Conservation (phyloP, 2,329 filamentous ascomycete genomes). For the Aurifilum marmelostoma region DNA sequence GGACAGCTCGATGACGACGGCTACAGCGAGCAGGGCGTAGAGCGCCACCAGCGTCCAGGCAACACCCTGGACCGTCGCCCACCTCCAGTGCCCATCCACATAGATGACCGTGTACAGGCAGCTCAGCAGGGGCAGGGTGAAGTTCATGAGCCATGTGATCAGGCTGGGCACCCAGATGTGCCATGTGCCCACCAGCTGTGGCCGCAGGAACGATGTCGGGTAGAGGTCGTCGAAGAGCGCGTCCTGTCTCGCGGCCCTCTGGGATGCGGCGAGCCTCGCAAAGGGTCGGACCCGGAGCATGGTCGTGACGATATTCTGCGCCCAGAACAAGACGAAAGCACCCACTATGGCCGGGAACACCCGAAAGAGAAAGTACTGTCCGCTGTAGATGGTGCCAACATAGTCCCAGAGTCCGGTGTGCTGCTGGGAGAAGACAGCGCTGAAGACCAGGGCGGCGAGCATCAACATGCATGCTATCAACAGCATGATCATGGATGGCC, state of each 20-base stretch:
- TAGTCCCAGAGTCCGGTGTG: conserved; percentile 71
- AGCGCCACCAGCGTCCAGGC: conserved; percentile 77
- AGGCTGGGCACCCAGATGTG: conserved; percentile 68
- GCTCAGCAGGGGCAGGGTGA: conserved; percentile 81
- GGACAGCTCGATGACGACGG: conserved; percentile 60
- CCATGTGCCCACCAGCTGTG: conserved; percentile 62
- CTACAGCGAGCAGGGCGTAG: conserved; percentile 68
- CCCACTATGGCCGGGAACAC: conserved; percentile 81
- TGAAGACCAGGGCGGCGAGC: conserved; percentile 72
- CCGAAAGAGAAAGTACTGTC: conserved; percentile 82
- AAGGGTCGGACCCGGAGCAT: conserved; percentile 81
- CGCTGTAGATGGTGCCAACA: conserved; percentile 65
- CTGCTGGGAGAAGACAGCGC: conserved; percentile 67
- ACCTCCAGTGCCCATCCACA: conserved; percentile 67
- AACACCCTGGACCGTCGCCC: conserved; percentile 77
- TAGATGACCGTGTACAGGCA: conserved; percentile 71
- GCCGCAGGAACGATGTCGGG: conserved; percentile 69
- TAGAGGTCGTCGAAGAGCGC: conserved; percentile 71
- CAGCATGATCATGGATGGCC: conserved; percentile 63
- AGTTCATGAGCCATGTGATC: conserved; percentile 76
- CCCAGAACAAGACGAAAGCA: conserved; percentile 72
- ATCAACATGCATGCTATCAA: conserved; percentile 68
- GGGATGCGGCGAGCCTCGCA: conserved; percentile 70
- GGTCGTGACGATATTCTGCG: conserved; percentile 73
- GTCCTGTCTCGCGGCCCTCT: conserved; percentile 60